phyloP scores from a whole-genome alignment of 805 yeast species.

The Wickerhamiella nectarea region DNA sequence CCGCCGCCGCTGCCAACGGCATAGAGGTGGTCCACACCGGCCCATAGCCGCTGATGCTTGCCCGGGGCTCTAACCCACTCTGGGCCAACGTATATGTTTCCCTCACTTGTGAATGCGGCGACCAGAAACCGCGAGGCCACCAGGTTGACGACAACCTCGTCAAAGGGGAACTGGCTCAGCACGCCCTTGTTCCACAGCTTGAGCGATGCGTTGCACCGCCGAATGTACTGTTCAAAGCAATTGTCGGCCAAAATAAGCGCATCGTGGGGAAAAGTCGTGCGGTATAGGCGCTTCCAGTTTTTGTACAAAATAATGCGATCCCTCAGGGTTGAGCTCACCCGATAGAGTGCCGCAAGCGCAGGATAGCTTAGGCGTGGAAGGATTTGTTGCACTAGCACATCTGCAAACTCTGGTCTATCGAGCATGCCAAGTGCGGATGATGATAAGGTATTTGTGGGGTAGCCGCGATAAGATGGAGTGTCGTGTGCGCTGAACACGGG shows the following conservation, averaged over 20 bases:
- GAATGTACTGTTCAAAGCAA: slow-evolving; percentile 2
- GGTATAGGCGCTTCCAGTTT: slow-evolving; percentile 2
- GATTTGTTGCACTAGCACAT: background rate
- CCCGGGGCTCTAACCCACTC: background rate
- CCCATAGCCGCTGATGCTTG: background rate
- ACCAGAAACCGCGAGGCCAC: slow-evolving; percentile 6
- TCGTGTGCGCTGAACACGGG: too few species aligned
- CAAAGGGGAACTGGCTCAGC: background rate
- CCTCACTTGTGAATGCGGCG: background rate
- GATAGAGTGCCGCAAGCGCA: background rate
- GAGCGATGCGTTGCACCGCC: background rate
- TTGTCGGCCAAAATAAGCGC: background rate
- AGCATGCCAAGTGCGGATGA: too few species aligned
- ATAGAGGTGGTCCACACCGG: background rate
- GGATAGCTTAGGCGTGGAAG: background rate
- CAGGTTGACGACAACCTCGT: background rate
- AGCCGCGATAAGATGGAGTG: too few species aligned
- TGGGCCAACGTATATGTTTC: background rate
- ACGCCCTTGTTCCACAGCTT: background rate
- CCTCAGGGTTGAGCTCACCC: background rate
- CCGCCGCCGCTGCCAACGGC: background rate
- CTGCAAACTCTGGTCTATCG: background rate
- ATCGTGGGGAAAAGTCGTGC: background rate
- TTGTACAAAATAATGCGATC: background rate
- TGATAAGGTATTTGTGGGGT: too few species aligned